Evolutionary conservation across 495 filamentous ascomycete genomes (phyloP).

Genomic region (Letharia lupina): DNA sequence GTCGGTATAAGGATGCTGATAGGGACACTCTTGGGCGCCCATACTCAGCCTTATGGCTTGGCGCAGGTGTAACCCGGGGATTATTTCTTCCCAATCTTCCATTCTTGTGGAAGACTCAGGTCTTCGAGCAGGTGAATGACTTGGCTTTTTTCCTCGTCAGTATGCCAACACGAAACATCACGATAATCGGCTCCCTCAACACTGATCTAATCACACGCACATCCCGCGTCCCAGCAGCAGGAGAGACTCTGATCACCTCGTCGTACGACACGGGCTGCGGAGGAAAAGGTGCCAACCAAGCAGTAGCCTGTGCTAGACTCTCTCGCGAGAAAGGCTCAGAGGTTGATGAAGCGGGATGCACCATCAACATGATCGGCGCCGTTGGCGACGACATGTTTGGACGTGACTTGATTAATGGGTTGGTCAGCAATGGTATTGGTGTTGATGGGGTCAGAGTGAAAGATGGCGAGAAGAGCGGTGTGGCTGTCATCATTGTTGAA

Average conservation of each 20-base stretch:
- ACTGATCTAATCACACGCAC: conserved; percentile 84
- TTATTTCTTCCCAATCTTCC: not conserved
- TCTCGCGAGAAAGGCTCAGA: conserved; percentile 45
- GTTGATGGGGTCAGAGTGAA: conserved; percentile 43
- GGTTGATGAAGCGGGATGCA: conserved; percentile 5
- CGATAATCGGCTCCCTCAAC: conserved; percentile 87
- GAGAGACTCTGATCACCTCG: conserved; percentile 79
- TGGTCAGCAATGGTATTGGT: conserved; percentile 56
- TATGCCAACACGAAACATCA: conserved; percentile 44
- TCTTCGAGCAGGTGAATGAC: not conserved
- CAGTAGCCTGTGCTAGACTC: conserved; percentile 65
- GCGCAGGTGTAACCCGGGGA: not conserved
- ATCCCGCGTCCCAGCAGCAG: conserved; percentile 67
- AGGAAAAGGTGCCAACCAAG: conserved; percentile 95
- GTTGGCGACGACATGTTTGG: conserved; percentile 68
- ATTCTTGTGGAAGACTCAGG: not conserved
- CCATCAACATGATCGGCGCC: conserved; percentile 28
- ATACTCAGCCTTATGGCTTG: not conserved
- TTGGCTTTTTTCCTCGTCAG: not conserved
- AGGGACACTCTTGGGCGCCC: not conserved
- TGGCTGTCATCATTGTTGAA: conserved; percentile 80
- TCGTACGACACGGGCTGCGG: conserved; percentile 73
- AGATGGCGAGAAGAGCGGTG: conserved; percentile 56
- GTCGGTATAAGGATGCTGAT: not conserved
- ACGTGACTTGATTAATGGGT: conserved; percentile 34